These are phyloP conservation scores for Pestalotiopsis fici DNA, from an alignment of 2,329 filamentous ascomycete species.

Conservation along the genomic window DNA sequence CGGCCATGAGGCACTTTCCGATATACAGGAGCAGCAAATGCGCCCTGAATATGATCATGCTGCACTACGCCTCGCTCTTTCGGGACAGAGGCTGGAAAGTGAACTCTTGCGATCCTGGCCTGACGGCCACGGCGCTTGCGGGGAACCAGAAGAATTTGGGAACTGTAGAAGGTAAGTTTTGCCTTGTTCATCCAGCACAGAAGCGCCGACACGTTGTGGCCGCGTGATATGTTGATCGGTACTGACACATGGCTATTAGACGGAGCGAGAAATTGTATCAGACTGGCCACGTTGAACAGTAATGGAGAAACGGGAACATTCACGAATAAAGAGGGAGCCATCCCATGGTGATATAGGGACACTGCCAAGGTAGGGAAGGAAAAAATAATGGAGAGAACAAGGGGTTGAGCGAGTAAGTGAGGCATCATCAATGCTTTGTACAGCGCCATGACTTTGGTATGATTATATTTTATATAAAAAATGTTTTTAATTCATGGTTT, in stretches of 20 bases:
- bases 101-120: slow-evolving; percentile 37
- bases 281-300: slow-evolving; percentile 28
- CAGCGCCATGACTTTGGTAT: no score
- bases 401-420: neutral
- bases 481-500: no score
- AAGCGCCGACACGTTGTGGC: slow-evolving; percentile 4
- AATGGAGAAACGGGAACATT: slow-evolving; percentile 31
- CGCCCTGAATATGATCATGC: slow-evolving; percentile 40
- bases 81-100: slow-evolving; percentile 30
- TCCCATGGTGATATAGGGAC: slow-evolving; percentile 5
- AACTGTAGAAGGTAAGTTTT: slow-evolving; percentile 16
- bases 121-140: slow-evolving; percentile 11
- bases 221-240: neutral
- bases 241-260: slow-evolving; percentile 17
- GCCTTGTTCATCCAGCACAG: slow-evolving; percentile 1
- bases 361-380: neutral
- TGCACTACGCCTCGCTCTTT: slow-evolving; percentile 33
- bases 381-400: neutral
- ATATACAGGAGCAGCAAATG: slow-evolving; percentile 42
- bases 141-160: slow-evolving; percentile 25
- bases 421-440: no score
- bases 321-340: slow-evolving; percentile 23
- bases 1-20: slow-evolving; percentile 28
- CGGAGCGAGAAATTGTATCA: slow-evolving; percentile 28
- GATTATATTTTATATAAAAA: no score